A percentile compares a stretch with the other conserved stretches of the same genome.
Conservation (phyloP, 2,329 filamentous ascomycete species). For the Diplodia corticola region DNA sequence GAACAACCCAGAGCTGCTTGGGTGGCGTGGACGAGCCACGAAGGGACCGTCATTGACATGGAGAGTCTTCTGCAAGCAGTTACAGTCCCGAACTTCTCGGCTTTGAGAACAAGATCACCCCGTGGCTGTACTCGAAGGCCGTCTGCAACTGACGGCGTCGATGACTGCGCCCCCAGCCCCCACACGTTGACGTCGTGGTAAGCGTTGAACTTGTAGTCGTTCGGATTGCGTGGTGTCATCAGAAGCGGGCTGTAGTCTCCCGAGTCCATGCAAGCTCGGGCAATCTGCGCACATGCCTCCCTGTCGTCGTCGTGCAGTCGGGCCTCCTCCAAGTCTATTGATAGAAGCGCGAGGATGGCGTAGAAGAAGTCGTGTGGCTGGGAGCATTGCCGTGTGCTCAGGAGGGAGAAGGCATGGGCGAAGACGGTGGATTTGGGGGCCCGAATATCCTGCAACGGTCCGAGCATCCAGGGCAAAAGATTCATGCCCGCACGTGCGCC, state of each 20-base stretch:
- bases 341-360: background rate
- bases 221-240: constrained; percentile 1
- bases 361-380: background rate
- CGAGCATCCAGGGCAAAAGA: background rate
- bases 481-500: background rate
- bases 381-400: background rate
- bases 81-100: background rate
- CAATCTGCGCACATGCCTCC: constrained; percentile 23
- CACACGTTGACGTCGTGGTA: too few species aligned
- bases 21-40: too few species aligned
- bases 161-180: too few species aligned
- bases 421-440: background rate
- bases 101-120: background rate
- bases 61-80: background rate
- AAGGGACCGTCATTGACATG: background rate
- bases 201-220: too few species aligned
- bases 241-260: constrained; percentile 27
- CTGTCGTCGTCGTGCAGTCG: constrained; percentile 9
- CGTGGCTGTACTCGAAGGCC: too few species aligned
- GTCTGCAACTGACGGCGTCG: too few species aligned
- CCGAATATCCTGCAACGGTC: background rate
- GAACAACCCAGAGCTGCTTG: background rate
- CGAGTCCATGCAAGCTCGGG: constrained; percentile 22
- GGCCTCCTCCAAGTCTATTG: background rate
- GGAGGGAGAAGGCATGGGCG: background rate